A percentile compares a stretch with the other conserved stretches of the same genome.
These are phyloP conservation scores for Colletotrichum lentis DNA, from an alignment of 2,329 filamentous ascomycete genomes.

Conservation along the genomic window DNA sequence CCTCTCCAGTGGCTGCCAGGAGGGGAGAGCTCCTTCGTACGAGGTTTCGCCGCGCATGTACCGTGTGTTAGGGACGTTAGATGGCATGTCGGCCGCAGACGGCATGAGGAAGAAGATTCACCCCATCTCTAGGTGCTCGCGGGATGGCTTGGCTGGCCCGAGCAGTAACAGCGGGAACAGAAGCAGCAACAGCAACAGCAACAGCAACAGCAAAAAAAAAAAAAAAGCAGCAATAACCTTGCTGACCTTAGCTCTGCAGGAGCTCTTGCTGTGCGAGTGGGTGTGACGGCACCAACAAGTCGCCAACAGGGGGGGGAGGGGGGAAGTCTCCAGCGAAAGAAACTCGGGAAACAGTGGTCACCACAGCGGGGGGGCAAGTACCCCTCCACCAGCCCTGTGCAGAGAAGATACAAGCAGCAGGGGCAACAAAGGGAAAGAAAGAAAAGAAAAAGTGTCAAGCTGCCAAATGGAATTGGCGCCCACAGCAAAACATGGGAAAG, in stretches of 20 bases:
- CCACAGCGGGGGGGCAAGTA: slow-evolving; percentile 19
- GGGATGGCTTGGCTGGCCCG: no score
- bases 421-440: background rate
- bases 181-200: no score
- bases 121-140: slow-evolving; percentile 1
- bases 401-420: slow-evolving; percentile 20
- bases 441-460: slow-evolving; percentile 3
- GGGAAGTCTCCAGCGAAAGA: background rate
- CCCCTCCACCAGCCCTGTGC: slow-evolving; percentile 6
- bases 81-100: background rate
- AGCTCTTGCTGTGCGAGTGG: background rate
- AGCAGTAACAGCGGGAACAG: no score
- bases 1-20: no score
- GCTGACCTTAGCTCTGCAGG: slow-evolving; percentile 13
- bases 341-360: background rate
- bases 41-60: background rate
- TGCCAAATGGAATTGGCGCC: slow-evolving; percentile 9
- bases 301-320: no score
- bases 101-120: background rate
- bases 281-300: background rate
- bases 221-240: background rate
- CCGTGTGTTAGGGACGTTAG: background rate
- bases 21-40: slow-evolving; percentile 9
- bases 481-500: slow-evolving; percentile 21
- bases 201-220: no score